phyloP scores from a whole-genome alignment of 1,139 yeast species.

The Spathaspora sp. region DNA sequence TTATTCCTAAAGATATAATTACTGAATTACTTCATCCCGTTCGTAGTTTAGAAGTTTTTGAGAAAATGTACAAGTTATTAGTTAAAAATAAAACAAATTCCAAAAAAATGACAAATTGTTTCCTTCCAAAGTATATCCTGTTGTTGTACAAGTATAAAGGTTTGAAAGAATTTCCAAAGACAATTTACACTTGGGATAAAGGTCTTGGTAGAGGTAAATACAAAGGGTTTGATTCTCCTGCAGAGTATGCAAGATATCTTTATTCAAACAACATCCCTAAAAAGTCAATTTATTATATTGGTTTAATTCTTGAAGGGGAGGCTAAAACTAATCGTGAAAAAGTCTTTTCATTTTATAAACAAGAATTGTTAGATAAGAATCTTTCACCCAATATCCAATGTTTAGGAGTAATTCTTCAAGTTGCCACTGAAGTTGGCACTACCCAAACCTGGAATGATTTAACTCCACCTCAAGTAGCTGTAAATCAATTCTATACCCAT shows the following conservation, averaged over 20 bases:
- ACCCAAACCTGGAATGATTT: constrained; percentile 44
- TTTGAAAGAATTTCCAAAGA: constrained; percentile 7
- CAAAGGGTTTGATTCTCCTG: constrained; percentile 14
- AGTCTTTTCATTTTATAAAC: constrained; percentile 34
- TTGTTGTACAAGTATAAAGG: constrained; percentile 16
- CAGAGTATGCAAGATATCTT: constrained; percentile 26
- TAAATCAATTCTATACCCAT: constrained; percentile 51
- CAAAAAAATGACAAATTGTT: background rate
- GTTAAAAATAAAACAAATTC: background rate
- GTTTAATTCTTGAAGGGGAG: constrained; percentile 48
- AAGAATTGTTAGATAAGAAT: constrained; percentile 18
- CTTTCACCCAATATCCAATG: constrained; percentile 36
- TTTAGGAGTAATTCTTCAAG: constrained; percentile 43
- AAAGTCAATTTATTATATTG: constrained; percentile 29
- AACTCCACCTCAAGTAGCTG: constrained; percentile 61
- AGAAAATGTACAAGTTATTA: constrained; percentile 8
- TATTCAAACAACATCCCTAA: constrained; percentile 17
- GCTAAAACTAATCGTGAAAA: constrained; percentile 34
- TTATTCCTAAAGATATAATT: constrained; percentile 33
- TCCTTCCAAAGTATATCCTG: constrained; percentile 33
- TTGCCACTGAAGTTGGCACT: constrained; percentile 23
- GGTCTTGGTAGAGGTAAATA: background rate
- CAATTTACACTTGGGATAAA: constrained; percentile 21
- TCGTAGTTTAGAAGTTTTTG: constrained; percentile 10
- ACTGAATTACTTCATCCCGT: constrained; percentile 29